Conservation (phyloP, 208 protist species). For the Trypanosoma lewisi region DNA sequence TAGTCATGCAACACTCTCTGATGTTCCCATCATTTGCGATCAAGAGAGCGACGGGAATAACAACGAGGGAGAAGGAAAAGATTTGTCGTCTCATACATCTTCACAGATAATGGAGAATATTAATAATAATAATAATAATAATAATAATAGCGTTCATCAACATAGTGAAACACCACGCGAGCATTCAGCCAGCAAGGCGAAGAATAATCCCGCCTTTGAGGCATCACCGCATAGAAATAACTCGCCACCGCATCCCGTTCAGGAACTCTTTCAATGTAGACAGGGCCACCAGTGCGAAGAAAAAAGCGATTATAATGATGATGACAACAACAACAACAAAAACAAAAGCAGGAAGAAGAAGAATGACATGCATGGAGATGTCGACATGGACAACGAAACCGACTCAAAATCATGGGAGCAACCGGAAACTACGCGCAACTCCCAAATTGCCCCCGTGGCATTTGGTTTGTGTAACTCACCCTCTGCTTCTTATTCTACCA, state of each 20-base stretch:
- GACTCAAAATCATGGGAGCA: not conserved
- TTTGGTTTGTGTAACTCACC: not conserved
- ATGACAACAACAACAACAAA: too few species aligned
- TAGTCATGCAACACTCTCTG: not conserved
- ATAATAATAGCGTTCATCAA: too few species aligned
- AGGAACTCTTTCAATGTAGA: not conserved
- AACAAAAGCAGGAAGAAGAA: too few species aligned
- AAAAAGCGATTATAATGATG: too few species aligned
- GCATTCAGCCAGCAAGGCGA: not conserved
- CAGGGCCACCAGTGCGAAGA: not conserved
- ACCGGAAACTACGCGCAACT: not conserved
- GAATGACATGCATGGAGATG: too few species aligned
- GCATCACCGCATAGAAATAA: not conserved
- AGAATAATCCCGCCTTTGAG: not conserved
- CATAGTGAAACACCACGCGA: not conserved
- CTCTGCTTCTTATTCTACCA: too few species aligned
- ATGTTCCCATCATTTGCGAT: constrained; percentile 2
- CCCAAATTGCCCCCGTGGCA: not conserved
- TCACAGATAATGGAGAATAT: too few species aligned
- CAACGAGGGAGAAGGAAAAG: too few species aligned
- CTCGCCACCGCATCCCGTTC: not conserved
- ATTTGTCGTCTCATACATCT: not conserved
- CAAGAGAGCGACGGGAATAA: not conserved
- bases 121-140: too few species aligned
- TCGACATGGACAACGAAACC: not conserved